A percentile compares a stretch with the other conserved stretches of the same genome.
phyloP scores from a whole-genome alignment of 495 filamentous ascomycete species.

The Antarctomyces pellizariae region DNA sequence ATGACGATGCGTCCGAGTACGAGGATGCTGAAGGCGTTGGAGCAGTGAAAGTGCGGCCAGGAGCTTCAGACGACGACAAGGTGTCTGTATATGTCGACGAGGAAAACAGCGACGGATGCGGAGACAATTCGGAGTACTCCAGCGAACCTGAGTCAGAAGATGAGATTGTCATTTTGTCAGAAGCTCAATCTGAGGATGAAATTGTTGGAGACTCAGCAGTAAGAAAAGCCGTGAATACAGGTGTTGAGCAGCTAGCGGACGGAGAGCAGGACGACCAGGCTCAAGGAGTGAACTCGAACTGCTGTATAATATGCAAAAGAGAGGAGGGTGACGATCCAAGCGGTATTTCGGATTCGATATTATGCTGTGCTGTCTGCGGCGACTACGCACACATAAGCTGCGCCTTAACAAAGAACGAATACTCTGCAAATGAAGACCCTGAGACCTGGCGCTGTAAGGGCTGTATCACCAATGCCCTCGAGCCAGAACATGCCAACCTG shows the following conservation, averaged over 20 bases:
- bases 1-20: slow-evolving; percentile 14
- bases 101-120: slow-evolving; percentile 14
- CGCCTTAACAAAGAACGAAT: slow-evolving; percentile 7
- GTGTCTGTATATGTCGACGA: slow-evolving; percentile 17
- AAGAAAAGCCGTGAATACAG: slow-evolving; percentile 32
- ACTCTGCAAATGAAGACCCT: slow-evolving; percentile 23
- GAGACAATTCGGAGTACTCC: slow-evolving; percentile 13
- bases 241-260: too few species aligned
- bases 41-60: slow-evolving; percentile 45
- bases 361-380: slow-evolving; percentile 59
- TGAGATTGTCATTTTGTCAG: slow-evolving; percentile 13
- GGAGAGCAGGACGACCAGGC: slow-evolving; percentile 42
- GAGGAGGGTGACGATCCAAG: slow-evolving; percentile 13
- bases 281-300: slow-evolving; percentile 24
- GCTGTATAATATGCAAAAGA: slow-evolving; percentile 13
- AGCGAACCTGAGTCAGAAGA: slow-evolving; percentile 20
- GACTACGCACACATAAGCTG: slow-evolving; percentile 32
- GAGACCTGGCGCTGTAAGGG: slow-evolving; percentile 58
- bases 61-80: slow-evolving; percentile 24
- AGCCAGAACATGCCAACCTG: slow-evolving; percentile 22
- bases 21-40: slow-evolving; percentile 42
- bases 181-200: slow-evolving; percentile 16
- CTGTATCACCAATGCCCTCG: slow-evolving; percentile 44
- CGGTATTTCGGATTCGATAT: slow-evolving; percentile 69
- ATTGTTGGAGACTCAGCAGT: slow-evolving; percentile 26